A percentile compares a stretch with the other conserved stretches of the same genome.
These are phyloP conservation scores for Flaveria robusta DNA, from an alignment of 129 eudicot species.

Conservation along the genomic window DNA sequence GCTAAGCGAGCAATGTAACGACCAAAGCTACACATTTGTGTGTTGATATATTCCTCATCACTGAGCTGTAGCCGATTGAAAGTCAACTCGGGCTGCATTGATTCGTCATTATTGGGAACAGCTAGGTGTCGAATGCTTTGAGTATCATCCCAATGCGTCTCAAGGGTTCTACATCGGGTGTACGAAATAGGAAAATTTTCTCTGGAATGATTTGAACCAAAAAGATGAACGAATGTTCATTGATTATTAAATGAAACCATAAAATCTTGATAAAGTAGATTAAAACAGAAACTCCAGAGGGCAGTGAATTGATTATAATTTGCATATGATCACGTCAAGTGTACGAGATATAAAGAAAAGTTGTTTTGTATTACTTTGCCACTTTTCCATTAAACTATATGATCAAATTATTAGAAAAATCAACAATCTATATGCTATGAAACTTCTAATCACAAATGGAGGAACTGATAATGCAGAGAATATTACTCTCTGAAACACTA, in stretches of 20 bases:
- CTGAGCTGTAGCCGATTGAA: conserved; percentile 39
- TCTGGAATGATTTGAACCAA: conserved; percentile 20
- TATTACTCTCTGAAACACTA: not conserved
- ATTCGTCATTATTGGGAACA: conserved; percentile 35
- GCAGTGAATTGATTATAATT: not conserved
- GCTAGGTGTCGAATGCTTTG: conserved; percentile 37
- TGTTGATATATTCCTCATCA: conserved; percentile 36
- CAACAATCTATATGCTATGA: not conserved
- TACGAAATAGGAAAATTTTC: conserved; percentile 41
- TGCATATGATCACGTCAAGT: not conserved
- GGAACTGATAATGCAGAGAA: conserved; percentile 7
- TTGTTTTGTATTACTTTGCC: conserved; percentile 1
- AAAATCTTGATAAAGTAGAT: conserved; percentile 13
- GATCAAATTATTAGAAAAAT: not conserved
- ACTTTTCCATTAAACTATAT: not conserved
- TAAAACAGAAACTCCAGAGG: not conserved
- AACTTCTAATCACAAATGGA: not conserved
- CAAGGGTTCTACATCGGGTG: conserved; percentile 43
- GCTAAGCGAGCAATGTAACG: conserved; percentile 72
- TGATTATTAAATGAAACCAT: not conserved
- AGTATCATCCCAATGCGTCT: conserved; percentile 42
- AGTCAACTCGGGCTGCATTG: conserved; percentile 32
- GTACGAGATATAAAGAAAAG: not conserved
- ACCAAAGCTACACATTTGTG: conserved; percentile 55
- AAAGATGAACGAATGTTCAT: conserved; percentile 1